These are phyloP conservation scores for Chlorella variabilis DNA, from an alignment of 163 green algal species.

Conservation along the genomic window DNA sequence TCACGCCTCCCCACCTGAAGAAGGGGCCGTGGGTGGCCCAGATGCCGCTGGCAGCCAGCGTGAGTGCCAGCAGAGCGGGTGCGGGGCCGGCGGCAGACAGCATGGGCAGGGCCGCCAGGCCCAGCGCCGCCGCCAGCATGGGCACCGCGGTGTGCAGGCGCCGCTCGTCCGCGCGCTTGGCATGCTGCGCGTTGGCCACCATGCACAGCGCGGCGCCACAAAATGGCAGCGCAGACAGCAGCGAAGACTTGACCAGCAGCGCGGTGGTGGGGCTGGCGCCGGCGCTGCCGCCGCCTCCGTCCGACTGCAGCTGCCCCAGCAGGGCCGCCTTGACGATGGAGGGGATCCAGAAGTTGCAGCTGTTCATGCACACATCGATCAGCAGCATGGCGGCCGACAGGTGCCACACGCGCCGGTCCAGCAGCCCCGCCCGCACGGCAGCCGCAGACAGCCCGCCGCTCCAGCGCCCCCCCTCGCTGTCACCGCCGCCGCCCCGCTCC, in stretches of 20 bases:
- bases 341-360: conserved; percentile 33
- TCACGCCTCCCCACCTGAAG: background rate
- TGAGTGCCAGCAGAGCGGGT: conserved; percentile 15
- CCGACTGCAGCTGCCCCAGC: conserved; percentile 6
- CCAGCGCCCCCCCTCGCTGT: conserved; percentile 6
- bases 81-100: background rate
- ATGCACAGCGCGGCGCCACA: conserved; percentile 48
- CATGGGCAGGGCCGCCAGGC: background rate
- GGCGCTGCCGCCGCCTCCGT: conserved; percentile 7
- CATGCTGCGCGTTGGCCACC: conserved; percentile 30
- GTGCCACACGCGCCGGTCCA: conserved; percentile 42
- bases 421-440: background rate
- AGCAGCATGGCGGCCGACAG: conserved; percentile 45
- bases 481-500: background rate
- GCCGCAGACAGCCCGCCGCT: background rate
- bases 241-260: conserved; percentile 1
- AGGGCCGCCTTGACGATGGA: conserved; percentile 7
- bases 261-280: background rate
- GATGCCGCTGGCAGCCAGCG: conserved; percentile 30
- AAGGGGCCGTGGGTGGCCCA: conserved; percentile 47
- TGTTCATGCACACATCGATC: conserved; percentile 42
- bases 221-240: conserved; percentile 60
- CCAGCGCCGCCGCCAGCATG: conserved; percentile 9
- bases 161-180: conserved; percentile 27
- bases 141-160: conserved; percentile 42